A percentile compares a stretch with the other conserved stretches of the same genome.
These are phyloP conservation scores for Fusarium zealandicum DNA, from an alignment of 2,329 filamentous ascomycete genomes.

Conservation along the genomic window DNA sequence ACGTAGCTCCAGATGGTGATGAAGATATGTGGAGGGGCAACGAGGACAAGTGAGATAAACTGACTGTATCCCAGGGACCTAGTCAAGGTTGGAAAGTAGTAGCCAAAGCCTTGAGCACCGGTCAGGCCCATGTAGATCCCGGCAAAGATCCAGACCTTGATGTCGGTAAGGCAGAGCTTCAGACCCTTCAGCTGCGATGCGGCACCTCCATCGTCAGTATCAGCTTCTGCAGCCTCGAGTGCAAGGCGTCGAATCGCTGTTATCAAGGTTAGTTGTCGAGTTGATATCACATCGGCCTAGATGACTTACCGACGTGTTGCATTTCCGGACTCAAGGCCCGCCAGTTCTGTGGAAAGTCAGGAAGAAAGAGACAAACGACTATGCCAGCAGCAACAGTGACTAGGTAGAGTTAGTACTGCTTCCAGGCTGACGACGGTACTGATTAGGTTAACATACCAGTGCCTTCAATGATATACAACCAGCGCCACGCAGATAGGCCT, in stretches of 20 bases:
- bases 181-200: not conserved
- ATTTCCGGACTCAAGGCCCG: not conserved
- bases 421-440: no score
- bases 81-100: conserved; percentile 23
- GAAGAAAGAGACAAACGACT: not conserved
- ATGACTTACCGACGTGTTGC: not conserved
- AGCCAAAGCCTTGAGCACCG: conserved; percentile 51
- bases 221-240: not conserved
- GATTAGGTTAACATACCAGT: no score
- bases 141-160: conserved; percentile 56
- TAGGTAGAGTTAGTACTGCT: no score
- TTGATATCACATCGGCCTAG: not conserved
- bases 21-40: conserved; percentile 51
- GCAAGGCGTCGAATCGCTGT: not conserved
- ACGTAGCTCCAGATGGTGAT: not conserved
- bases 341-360: not conserved
- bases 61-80: conserved; percentile 24
- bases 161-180: conserved; percentile 46
- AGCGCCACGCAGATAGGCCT: conserved; percentile 38
- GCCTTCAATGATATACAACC: conserved; percentile 69
- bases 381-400: not conserved
- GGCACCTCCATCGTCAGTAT: not conserved
- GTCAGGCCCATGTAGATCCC: conserved; percentile 57
- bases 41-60: conserved; percentile 35
- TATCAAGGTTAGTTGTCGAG: not conserved